Evolutionary conservation across 1,139 yeast genomes (phyloP).

Genomic region (Hansenula sp.): DNA sequence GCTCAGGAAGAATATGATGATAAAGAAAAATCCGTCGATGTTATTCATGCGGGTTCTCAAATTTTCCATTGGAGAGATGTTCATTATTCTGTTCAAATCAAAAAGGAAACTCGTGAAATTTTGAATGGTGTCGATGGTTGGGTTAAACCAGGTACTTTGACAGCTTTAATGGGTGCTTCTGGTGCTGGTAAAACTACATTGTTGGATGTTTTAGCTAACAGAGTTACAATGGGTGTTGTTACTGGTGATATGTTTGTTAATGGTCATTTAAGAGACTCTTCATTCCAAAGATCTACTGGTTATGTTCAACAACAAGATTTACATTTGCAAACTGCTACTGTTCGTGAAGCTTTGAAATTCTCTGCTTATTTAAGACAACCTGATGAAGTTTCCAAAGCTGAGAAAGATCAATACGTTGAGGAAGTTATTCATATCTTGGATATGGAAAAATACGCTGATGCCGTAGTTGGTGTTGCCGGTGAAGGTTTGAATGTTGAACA

Average conservation of each 20-base stretch:
- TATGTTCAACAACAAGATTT: constrained; percentile 83
- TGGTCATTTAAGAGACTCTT: constrained; percentile 62
- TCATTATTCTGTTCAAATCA: constrained; percentile 68
- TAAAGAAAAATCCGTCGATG: constrained; percentile 15
- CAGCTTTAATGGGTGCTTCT: constrained; percentile 84
- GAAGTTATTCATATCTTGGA: constrained; percentile 65
- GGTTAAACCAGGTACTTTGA: constrained; percentile 75
- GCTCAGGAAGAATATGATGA: constrained; percentile 17
- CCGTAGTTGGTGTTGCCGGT: constrained; percentile 82
- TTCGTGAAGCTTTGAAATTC: constrained; percentile 71
- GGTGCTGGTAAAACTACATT: constrained; percentile 87
- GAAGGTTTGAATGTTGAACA: constrained; percentile 80
- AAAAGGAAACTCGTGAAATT: constrained; percentile 59
- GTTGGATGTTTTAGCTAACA: constrained; percentile 70
- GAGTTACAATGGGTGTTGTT: constrained; percentile 76
- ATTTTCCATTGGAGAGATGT: constrained; percentile 81
- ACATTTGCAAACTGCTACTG: constrained; percentile 71
- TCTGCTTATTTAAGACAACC: constrained; percentile 78
- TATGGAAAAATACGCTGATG: constrained; percentile 74
- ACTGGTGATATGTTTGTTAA: constrained; percentile 75
- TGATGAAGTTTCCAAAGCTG: constrained; percentile 42
- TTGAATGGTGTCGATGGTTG: constrained; percentile 75
- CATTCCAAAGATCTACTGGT: constrained; percentile 81
- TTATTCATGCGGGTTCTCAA: constrained; percentile 31
- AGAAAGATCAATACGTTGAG: constrained; percentile 70